Conservation (phyloP, 1,139 yeast genomes). For the Debaryomyces coudertii region DNA sequence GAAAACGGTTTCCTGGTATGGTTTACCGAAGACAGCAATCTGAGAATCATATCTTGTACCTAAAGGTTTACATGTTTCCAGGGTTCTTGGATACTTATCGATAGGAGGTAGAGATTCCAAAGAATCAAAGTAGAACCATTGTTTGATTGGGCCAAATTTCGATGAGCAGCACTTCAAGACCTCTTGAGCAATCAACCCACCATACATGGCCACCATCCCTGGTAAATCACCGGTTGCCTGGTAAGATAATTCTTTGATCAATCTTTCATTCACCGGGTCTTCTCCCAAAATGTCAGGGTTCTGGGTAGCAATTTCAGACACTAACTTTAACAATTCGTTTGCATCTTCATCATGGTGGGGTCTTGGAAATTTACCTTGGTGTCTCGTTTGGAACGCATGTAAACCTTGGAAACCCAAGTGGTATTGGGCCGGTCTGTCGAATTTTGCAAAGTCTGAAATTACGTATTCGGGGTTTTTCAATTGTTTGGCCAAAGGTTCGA, state of each 20-base stretch:
- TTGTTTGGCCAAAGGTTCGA: constrained; percentile 67
- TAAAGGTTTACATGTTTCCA: constrained; percentile 71
- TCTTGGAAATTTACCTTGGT: constrained; percentile 70
- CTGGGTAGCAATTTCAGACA: constrained; percentile 61
- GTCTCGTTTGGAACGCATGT: constrained; percentile 66
- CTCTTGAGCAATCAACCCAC: constrained; percentile 96
- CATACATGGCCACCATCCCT: constrained; percentile 85
- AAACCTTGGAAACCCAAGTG: constrained; percentile 93
- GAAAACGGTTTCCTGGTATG: constrained; percentile 70
- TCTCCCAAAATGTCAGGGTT: constrained; percentile 61
- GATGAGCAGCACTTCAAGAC: constrained; percentile 94
- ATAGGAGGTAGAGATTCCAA: constrained; percentile 81
- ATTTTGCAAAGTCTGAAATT: constrained; percentile 87
- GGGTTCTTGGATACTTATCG: constrained; percentile 61
- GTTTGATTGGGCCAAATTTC: constrained; percentile 88
- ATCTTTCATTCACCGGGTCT: constrained; percentile 60
- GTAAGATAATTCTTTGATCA: constrained; percentile 72
- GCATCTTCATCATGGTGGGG: constrained; percentile 81
- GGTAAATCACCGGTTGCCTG: constrained; percentile 94
- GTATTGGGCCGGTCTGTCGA: constrained; percentile 86
- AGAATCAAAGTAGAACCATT: constrained; percentile 91
- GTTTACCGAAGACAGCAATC: constrained; percentile 89
- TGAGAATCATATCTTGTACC: constrained; percentile 89
- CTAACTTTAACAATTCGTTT: constrained; percentile 61
- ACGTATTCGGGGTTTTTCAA: constrained; percentile 76